A percentile compares a stretch with the other conserved stretches of the same genome.
Conservation (phyloP, 2,329 filamentous ascomycete species). For the Hymenoscyphus salicellus region DNA sequence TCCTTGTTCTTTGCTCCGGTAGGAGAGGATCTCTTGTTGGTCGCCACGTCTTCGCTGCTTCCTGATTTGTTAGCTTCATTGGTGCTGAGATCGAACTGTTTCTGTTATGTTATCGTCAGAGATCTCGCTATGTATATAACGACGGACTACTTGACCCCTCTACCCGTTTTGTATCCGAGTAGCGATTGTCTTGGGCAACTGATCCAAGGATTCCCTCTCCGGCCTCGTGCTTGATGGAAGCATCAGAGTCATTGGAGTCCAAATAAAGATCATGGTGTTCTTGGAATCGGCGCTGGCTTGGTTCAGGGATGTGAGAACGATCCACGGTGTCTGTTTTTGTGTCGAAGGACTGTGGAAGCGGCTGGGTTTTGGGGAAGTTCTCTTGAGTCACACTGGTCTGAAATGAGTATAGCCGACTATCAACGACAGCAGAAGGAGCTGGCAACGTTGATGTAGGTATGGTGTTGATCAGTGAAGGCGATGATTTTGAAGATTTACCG, state of each 20-base stretch:
- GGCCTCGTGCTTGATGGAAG: slow-evolving; percentile 21
- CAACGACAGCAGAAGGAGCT: slow-evolving; percentile 10
- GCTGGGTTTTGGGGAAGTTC: background rate
- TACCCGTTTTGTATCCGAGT: slow-evolving; percentile 15
- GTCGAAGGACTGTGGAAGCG: slow-evolving; percentile 1
- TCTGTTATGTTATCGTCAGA: too few species aligned
- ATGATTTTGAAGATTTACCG: slow-evolving; percentile 7
- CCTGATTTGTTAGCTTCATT: too few species aligned
- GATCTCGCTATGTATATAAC: too few species aligned
- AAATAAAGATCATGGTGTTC: too few species aligned
- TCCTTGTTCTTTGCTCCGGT: too few species aligned
- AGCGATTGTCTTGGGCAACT: background rate
- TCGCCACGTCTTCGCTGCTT: too few species aligned
- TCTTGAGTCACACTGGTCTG: slow-evolving; percentile 4
- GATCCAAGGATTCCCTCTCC: background rate
- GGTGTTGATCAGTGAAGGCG: slow-evolving; percentile 6
- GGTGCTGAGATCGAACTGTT: too few species aligned
- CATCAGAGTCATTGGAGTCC: slow-evolving; percentile 5
- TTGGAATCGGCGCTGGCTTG: slow-evolving; percentile 9
- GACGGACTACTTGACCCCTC: slow-evolving; percentile 20
- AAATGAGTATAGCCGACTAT: slow-evolving; percentile 12
- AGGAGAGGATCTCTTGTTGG: too few species aligned
- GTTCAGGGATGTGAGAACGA: slow-evolving; percentile 22
- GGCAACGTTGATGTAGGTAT: slow-evolving; percentile 5
- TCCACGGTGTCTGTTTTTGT: slow-evolving; percentile 20